These are phyloP conservation scores for Starmerella bombicola DNA, from an alignment of 805 yeast genomes.

Conservation along the genomic window DNA sequence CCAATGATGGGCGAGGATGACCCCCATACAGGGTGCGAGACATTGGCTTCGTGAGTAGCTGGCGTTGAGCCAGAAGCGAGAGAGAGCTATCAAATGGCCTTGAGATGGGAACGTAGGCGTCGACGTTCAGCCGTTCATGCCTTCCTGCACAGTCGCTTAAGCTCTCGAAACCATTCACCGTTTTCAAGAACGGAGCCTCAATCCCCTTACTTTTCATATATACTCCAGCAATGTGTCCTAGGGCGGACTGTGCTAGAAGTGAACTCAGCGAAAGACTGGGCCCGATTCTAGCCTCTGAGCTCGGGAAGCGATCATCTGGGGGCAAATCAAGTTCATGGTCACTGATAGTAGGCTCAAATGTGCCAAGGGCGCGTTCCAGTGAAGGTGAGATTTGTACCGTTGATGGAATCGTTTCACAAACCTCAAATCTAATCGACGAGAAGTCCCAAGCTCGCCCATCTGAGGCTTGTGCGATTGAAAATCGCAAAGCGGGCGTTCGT, in stretches of 20 bases:
- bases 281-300: background rate
- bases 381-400: background rate
- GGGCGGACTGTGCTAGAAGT: slow-evolving; percentile 13
- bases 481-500: slow-evolving; percentile 8
- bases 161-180: slow-evolving; percentile 5
- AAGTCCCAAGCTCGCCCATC: slow-evolving; percentile 1
- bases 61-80: slow-evolving; percentile 16
- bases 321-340: slow-evolving; percentile 15
- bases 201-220: background rate
- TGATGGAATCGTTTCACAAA: slow-evolving; percentile 3
- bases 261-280: background rate
- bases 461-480: slow-evolving; percentile 1
- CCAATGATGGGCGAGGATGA: slow-evolving; percentile 6
- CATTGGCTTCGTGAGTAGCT: slow-evolving; percentile 1
- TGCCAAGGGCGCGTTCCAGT: background rate
- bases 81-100: slow-evolving; percentile 20
- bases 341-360: slow-evolving; percentile 11
- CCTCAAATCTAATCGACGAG: background rate
- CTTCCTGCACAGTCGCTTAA: slow-evolving; percentile 8
- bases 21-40: slow-evolving; percentile 9
- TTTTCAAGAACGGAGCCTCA: slow-evolving; percentile 10
- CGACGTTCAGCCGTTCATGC: slow-evolving; percentile 11
- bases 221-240: slow-evolving; percentile 14
- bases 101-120: slow-evolving; percentile 19
- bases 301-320: background rate